A percentile compares a stretch with the other conserved stretches of the same genome.
phyloP scores from a whole-genome alignment of 1,139 yeast species.

The Sugiyamaella pinicola region DNA sequence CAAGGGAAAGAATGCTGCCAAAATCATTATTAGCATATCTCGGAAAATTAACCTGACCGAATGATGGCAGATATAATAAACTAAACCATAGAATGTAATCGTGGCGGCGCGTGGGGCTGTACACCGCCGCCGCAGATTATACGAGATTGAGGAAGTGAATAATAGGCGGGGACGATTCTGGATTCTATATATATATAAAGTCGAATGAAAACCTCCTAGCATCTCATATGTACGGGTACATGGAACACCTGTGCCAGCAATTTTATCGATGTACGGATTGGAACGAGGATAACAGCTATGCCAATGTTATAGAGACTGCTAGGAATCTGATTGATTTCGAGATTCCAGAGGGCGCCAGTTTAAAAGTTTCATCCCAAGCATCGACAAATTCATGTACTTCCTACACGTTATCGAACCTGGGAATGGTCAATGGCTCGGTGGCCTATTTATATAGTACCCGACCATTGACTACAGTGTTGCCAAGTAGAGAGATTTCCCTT shows the following conservation, averaged over 20 bases:
- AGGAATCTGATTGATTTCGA: conserved; percentile 70
- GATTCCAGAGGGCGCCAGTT: conserved; percentile 67
- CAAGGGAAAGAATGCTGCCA: too few species aligned
- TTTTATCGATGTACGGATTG: conserved; percentile 71
- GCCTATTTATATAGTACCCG: conserved; percentile 77
- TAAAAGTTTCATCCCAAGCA: conserved; percentile 73
- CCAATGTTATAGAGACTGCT: conserved; percentile 70
- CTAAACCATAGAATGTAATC: too few species aligned
- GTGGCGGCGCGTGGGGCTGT: not conserved
- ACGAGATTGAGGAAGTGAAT: too few species aligned
- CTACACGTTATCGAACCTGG: conserved; percentile 68
- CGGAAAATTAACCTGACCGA: too few species aligned
- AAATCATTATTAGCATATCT: too few species aligned
- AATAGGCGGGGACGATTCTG: not conserved
- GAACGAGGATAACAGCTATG: conserved; percentile 77
- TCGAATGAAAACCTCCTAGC: not conserved
- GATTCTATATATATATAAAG: not conserved
- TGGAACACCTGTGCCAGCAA: conserved; percentile 79
- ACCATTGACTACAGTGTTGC: conserved; percentile 54
- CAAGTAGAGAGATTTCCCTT: conserved; percentile 59
- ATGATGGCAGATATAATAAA: too few species aligned
- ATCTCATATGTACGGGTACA: conserved; percentile 67
- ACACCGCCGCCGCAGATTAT: not conserved
- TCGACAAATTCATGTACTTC: conserved; percentile 74
- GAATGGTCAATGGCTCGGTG: conserved; percentile 75